Evolutionary conservation across 495 filamentous ascomycete genomes (phyloP).

Genomic region (Achaetomiella virescens): DNA sequence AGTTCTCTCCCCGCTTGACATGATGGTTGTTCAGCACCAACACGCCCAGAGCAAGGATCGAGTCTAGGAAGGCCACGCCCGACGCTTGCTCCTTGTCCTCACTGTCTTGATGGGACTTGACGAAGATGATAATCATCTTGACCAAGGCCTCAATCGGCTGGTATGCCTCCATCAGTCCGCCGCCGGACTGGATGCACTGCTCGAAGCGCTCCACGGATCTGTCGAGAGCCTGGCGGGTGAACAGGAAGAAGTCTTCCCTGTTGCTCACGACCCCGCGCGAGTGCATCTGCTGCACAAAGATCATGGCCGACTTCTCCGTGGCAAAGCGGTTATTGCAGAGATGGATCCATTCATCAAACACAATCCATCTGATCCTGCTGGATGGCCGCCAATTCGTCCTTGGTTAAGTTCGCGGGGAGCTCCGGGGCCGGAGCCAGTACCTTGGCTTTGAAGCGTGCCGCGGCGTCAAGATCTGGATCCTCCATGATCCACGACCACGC

Average conservation of each 20-base stretch:
- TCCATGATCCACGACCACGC: conserved; percentile 76
- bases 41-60: conserved; percentile 66
- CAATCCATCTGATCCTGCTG: conserved; percentile 80
- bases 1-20: conserved; percentile 68
- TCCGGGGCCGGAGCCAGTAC: conserved; percentile 58
- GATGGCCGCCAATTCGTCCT: conserved; percentile 20
- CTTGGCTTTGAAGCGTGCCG: conserved; percentile 64
- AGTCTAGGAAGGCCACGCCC: conserved; percentile 64
- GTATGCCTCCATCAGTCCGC: conserved; percentile 63
- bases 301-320: conserved; percentile 60
- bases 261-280: conserved; percentile 60
- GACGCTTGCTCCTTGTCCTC: conserved; percentile 38
- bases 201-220: conserved; percentile 70
- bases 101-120: conserved; percentile 55
- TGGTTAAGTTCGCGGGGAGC: conserved; percentile 18
- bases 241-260: conserved; percentile 67
- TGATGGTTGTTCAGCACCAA: conserved; percentile 82
- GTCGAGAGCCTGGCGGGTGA: conserved; percentile 79
- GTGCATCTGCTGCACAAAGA: conserved; percentile 83
- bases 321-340: conserved; percentile 68
- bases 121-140: conserved; percentile 70
- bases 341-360: conserved; percentile 90
- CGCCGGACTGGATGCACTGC: conserved; percentile 51
- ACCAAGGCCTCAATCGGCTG: conserved; percentile 77
- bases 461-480: conserved; percentile 58